Evolutionary conservation across 1,284 basidiomycete species (phyloP).

Genomic region (Ceraceosorus guamensis): DNA sequence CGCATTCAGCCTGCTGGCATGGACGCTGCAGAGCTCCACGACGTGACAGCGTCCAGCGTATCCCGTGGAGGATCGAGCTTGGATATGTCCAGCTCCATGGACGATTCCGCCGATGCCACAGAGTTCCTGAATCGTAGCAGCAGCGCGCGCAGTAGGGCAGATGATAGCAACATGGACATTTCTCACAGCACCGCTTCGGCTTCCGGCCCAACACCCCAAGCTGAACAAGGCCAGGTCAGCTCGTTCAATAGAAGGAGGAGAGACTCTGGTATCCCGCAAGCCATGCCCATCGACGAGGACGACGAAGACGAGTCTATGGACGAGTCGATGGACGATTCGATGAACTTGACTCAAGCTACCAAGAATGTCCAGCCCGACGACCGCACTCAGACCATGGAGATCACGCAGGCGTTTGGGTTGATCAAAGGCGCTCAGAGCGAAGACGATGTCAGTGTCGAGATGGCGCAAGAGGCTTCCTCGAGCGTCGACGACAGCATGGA

Average conservation of each 20-base stretch:
- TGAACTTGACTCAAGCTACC: neutral
- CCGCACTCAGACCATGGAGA: neutral
- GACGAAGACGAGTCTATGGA: neutral
- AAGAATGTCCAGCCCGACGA: neutral
- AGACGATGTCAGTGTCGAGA: neutral
- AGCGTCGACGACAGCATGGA: neutral
- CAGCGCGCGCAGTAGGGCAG: constrained; percentile 1
- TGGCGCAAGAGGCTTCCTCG: no score
- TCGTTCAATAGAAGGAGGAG: constrained; percentile 19
- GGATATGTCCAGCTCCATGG: neutral
- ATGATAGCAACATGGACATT: constrained; percentile 5
- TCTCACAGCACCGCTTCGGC: neutral
- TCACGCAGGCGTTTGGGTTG: neutral
- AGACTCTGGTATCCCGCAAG: neutral
- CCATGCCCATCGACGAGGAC: neutral
- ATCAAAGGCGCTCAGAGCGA: neutral
- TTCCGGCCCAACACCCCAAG: neutral
- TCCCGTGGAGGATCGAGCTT: constrained; percentile 4
- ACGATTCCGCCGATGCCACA: constrained; percentile 10
- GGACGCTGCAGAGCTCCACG: constrained; percentile 1
- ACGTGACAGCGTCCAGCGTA: constrained; percentile 1
- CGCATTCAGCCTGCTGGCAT: constrained; percentile 16
- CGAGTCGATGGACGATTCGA: neutral
- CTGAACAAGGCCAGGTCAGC: constrained; percentile 16
- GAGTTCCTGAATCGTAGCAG: neutral